These are phyloP conservation scores for Venturia asperata DNA, from an alignment of 2,329 filamentous ascomycete genomes.

Conservation along the genomic window DNA sequence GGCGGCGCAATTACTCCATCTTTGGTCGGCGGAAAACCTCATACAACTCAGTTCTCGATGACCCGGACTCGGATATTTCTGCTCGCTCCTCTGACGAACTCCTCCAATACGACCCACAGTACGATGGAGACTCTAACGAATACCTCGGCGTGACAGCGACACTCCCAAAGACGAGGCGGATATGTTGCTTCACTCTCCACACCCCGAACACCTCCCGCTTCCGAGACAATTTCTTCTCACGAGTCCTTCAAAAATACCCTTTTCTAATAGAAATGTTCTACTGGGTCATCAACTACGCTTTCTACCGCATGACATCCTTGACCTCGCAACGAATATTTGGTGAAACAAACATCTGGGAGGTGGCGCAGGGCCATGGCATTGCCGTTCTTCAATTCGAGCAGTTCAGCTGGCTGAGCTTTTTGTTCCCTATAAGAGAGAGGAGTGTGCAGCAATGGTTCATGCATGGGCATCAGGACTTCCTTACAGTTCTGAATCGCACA, in stretches of 20 bases:
- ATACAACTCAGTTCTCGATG: constrained; percentile 32
- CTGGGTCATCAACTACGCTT: constrained; percentile 59
- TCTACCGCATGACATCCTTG: constrained; percentile 54
- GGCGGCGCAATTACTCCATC: constrained; percentile 40
- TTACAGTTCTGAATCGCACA: constrained; percentile 51
- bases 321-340: constrained; percentile 47
- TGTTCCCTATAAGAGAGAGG: constrained; percentile 48
- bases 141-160: constrained; percentile 32
- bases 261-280: constrained; percentile 70
- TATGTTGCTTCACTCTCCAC: constrained; percentile 46
- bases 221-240: constrained; percentile 52
- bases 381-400: constrained; percentile 51
- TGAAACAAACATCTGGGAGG: constrained; percentile 47
- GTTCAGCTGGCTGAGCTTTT: constrained; percentile 41
- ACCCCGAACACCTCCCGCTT: constrained; percentile 58
- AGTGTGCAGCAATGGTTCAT: constrained; percentile 53
- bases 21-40: constrained; percentile 27
- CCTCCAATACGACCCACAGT: constrained; percentile 31
- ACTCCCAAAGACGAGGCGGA: constrained; percentile 44
- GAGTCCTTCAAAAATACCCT: constrained; percentile 59
- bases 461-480: constrained; percentile 44
- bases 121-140: constrained; percentile 32
- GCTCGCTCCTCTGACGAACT: constrained; percentile 36
- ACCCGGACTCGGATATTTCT: constrained; percentile 24
- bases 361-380: constrained; percentile 50